Evolutionary conservation across 495 filamentous ascomycete species (phyloP).

Genomic region (Annulohypoxylon moriforme): DNA sequence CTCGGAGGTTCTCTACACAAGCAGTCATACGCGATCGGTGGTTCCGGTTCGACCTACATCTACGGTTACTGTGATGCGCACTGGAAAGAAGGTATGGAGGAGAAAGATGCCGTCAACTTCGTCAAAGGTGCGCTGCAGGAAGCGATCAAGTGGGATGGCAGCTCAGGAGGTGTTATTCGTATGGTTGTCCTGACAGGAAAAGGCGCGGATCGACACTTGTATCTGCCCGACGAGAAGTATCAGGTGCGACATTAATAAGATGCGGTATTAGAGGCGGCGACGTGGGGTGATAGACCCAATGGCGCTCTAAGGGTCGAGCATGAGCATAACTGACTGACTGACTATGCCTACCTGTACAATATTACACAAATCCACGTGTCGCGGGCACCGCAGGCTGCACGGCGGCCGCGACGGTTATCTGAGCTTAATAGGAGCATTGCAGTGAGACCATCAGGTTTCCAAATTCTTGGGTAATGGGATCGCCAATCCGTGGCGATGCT

Average conservation of each 20-base stretch:
- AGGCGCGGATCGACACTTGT: constrained; percentile 89
- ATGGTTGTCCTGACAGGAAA: constrained; percentile 92
- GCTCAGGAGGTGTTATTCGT: constrained; percentile 96
- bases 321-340: constrained; percentile 13
- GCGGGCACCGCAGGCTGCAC: constrained; percentile 11
- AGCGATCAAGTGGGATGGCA: constrained; percentile 98
- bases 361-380: constrained; percentile 36
- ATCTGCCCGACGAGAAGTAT: constrained; percentile 89
- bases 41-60: constrained; percentile 98
- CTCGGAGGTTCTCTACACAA: constrained; percentile 97
- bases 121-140: constrained; percentile 90
- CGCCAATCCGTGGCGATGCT: constrained; percentile 21
- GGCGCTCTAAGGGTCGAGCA: constrained; percentile 29
- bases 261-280: constrained; percentile 15
- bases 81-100: constrained; percentile 95
- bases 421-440: constrained; percentile 35
- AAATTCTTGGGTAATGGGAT: constrained; percentile 30
- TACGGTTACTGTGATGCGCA: constrained; percentile 98
- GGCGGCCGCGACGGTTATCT: constrained; percentile 9
- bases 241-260: constrained; percentile 58
- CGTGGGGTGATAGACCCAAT: constrained; percentile 18
- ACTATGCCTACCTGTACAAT: constrained; percentile 43
- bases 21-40: constrained; percentile 94
- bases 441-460: constrained; percentile 22
- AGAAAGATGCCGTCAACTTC: constrained; percentile 90